Evolutionary conservation across 169 alveolate species (phyloP).

Genomic region (Plasmodium inui): DNA sequence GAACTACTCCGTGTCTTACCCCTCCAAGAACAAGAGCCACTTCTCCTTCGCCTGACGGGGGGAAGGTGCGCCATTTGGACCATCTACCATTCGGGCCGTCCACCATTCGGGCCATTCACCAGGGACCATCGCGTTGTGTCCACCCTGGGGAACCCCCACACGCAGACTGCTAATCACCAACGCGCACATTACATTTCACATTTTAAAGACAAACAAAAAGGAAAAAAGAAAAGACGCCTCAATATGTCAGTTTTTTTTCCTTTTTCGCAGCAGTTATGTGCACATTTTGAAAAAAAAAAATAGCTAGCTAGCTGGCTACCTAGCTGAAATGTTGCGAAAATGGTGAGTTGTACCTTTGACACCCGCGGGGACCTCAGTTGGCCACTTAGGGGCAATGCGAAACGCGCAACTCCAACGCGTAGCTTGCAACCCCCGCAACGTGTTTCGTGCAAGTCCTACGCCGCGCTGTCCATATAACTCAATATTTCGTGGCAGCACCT

Average conservation of each 20-base stretch:
- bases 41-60: constrained; percentile 5
- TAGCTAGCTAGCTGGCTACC: neutral
- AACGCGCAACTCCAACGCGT: neutral
- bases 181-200: neutral
- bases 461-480: constrained; percentile 11
- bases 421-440: neutral
- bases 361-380: neutral
- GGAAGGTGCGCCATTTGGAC: neutral
- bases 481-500: constrained; percentile 27
- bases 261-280: neutral
- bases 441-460: neutral
- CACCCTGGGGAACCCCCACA: neutral
- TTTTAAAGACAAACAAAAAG: neutral
- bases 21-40: constrained; percentile 57
- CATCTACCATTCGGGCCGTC: too few relatives aligned
- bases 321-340: neutral
- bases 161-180: too few relatives aligned
- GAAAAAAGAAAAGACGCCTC: neutral
- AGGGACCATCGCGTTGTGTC: neutral
- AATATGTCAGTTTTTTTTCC: neutral
- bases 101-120: too few relatives aligned
- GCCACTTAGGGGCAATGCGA: neutral
- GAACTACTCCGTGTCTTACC: constrained; percentile 55
- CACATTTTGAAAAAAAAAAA: neutral
- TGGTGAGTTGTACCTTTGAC: neutral